Evolutionary conservation across 2,329 filamentous ascomycete genomes (phyloP), one percentile per base, ranked within the genome.

Genomic region (Aspergillus ustus): DNA sequence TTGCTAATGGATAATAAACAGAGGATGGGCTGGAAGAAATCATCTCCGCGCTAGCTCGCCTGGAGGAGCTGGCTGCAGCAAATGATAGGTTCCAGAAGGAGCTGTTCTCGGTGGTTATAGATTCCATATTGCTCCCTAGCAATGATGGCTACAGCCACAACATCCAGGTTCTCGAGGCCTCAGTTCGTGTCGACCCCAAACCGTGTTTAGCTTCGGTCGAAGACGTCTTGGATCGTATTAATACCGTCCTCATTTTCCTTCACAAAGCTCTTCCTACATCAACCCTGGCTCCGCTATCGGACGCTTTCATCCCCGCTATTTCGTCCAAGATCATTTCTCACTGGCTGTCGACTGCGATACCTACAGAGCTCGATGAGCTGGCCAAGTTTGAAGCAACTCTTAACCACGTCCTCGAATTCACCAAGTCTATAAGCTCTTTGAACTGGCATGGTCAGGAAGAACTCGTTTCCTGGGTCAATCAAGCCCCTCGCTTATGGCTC

Each of bases 401-500:
- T n/a, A 82, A 85, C 44, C 81, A 85, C 46, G 86, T 92, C 0
- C 80, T 82, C 28, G 75, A 78, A 0, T 91, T 98, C 69, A 90
- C 89, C 57, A 77, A 82, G 7, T 82, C 81, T 1, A 77, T 98
- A 7, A 82, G 87, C 40, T 77, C 80, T 7, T 80, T 89, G 19
- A 83, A 85, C 0, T 94, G 91, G 83, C 82, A 83, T 17, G 85
- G 84, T 3, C 80, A 83, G 51, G 78, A 80, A 57, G 85, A 89
- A 34, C 78, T 99, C 43, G 83, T 86, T 49, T 87, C 91, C 25
- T 99, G 95, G 94, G 88, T 92, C 0, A 86, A 89, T 45, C 88
- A 89, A 63, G 90, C 92, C 1, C 91, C 93, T 0, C 87, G 87
- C 60, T 88, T 92, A 28, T 99, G 95, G 95, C 84, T 98, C 15